Conservation (phyloP, 192 early-diverging fungal genomes). For the Gamsiella multidivaricata region DNA sequence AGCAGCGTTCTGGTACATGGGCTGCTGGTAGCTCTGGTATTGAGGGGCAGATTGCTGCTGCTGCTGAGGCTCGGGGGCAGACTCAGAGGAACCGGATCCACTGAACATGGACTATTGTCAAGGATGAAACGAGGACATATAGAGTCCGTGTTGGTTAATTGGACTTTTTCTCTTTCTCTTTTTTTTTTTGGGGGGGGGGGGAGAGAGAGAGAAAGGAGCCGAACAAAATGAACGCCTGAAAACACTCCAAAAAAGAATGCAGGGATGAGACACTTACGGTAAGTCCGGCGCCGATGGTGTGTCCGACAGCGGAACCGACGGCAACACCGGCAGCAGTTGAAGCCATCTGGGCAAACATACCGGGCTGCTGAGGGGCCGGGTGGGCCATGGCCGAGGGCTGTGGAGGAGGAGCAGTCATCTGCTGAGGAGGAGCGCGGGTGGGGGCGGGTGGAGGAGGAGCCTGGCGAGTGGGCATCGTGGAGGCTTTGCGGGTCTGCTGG, state of each 20-base stretch:
- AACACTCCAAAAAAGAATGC: background rate
- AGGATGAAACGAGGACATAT: background rate
- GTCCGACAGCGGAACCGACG: slow-evolving; percentile 94
- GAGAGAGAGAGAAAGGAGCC: slow-evolving; percentile 40
- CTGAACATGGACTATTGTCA: slow-evolving; percentile 59
- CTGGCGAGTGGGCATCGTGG: slow-evolving; percentile 71
- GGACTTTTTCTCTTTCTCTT: no score
- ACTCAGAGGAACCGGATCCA: slow-evolving; percentile 56
- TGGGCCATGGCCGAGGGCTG: slow-evolving; percentile 66
- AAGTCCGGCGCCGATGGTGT: slow-evolving; percentile 87
- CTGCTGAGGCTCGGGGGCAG: slow-evolving; percentile 54
- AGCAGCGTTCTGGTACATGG: slow-evolving; percentile 52
- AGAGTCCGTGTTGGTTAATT: no score
- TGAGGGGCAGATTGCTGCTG: slow-evolving; percentile 31
- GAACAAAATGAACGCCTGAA: slow-evolving; percentile 52
- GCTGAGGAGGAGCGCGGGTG: slow-evolving; percentile 49
- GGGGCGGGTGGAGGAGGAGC: slow-evolving; percentile 63
- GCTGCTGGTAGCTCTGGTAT: slow-evolving; percentile 54
- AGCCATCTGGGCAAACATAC: slow-evolving; percentile 89
- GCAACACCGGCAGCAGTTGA: slow-evolving; percentile 88
- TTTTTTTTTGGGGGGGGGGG: background rate
- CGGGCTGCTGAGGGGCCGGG: slow-evolving; percentile 75
- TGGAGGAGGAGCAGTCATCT: slow-evolving; percentile 50
- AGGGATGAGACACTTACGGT: slow-evolving; percentile 72
- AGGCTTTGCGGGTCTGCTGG: slow-evolving; percentile 65